Base-by-base conservation (phyloP, 768 basidiomycete species). In the Naganishia vaughanmartiniae region DNA sequence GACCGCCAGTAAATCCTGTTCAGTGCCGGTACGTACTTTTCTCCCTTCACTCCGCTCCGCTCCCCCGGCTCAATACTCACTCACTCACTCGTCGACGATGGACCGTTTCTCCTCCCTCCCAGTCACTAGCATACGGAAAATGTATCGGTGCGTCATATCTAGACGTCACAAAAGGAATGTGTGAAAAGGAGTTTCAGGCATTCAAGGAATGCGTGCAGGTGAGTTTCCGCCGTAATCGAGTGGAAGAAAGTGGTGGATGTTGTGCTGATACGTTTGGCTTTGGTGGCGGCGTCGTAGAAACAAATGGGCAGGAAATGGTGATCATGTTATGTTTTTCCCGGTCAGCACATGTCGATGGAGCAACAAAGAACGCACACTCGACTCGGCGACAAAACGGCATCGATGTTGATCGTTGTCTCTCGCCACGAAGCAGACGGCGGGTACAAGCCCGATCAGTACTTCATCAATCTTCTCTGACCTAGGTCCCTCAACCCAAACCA, bases 171-270 rank as follows among this genome's bases (percentile, higher is more conserved):
- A 90, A 89, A 79, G 90, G 91, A 74, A 86, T 87, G 75, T 99
- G 95, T 83, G 87, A 87, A 63, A 85, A 86, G 1, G 92, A 97
- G 81, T 98, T 96, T 72, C 84, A 84, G 15, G 87, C 86, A 73
- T 99, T 98, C 81, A 89, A 88, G 48, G 84, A 86, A 36, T 99
- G 95, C 80, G 81, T 99, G 36, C 87, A 88, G 67, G 95, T 96
- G 82, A 70, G 89, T 87, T 36, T 12, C n/a, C n/a, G n/a, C n/a
- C n/a, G n/a, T n/a, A n/a, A n/a, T n/a, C n/a, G n/a, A n/a, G n/a
- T n/a, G n/a, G n/a, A n/a, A 42, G 39, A 42, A 46, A 15, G 46
- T 46, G 46, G 4, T 4, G 46, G 46, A 10, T 21, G 14, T 21
- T 46, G 46, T 10, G 15, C 39, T n/a, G n/a, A n/a, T n/a, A n/a